phyloP scores from a whole-genome alignment of 1,284 basidiomycete species.

The Ceratorhiza oryzae-sativae region DNA sequence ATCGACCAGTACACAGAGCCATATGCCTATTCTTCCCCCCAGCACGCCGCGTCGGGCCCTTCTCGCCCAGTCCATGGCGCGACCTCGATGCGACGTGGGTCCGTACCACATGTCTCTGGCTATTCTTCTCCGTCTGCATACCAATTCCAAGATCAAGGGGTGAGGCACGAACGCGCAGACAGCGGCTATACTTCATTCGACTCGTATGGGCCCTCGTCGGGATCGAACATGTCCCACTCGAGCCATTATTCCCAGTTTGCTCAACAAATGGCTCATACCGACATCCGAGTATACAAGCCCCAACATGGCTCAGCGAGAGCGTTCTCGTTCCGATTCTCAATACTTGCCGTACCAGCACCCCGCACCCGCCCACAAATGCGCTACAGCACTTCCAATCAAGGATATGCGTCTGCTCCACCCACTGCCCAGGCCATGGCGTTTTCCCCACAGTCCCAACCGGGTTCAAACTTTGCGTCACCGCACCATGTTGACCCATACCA shows the following conservation, averaged over 20 bases:
- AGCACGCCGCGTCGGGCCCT: slow-evolving; percentile 1
- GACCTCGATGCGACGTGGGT: slow-evolving; percentile 9
- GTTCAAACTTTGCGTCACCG: no score
- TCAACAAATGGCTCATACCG: neutral
- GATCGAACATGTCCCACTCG: neutral
- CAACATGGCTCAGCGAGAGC: neutral
- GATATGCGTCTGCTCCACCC: slow-evolving; percentile 6
- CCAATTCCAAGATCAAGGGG: neutral
- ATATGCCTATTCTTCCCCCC: slow-evolving; percentile 1
- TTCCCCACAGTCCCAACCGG: neutral
- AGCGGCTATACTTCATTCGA: slow-evolving; percentile 22
- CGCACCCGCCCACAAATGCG: neutral
- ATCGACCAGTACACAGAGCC: neutral
- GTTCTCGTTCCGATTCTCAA: neutral
- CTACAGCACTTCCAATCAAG: neutral
- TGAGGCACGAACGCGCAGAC: slow-evolving; percentile 3
- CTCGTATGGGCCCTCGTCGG: neutral
- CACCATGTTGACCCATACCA: slow-evolving; percentile 21
- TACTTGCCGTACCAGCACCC: neutral
- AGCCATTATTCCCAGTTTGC: neutral
- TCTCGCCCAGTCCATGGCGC: neutral
- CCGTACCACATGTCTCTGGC: neutral
- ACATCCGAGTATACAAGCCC: neutral
- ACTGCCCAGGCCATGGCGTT: neutral
- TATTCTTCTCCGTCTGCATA: neutral